A percentile compares a stretch with the other conserved stretches of the same genome.
Conservation (phyloP, 345 rosid species). For the Pistacia integerrima region DNA sequence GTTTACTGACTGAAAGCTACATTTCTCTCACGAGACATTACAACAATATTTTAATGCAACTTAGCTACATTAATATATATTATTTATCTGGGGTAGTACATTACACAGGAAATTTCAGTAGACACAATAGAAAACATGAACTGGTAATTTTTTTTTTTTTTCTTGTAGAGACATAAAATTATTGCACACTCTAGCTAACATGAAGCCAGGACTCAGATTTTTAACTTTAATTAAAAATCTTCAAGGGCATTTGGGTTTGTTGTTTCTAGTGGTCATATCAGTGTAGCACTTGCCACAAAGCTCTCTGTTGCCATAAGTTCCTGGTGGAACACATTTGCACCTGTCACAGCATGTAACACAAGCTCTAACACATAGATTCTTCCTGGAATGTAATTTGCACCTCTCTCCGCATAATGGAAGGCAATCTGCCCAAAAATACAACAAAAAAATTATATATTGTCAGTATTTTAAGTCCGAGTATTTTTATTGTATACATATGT, state of each 20-base stretch:
- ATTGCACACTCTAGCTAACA: constrained; percentile 9
- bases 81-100: too few species aligned
- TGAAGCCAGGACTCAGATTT: background rate
- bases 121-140: too few species aligned
- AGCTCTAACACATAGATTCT: constrained; percentile 66
- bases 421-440: constrained; percentile 52
- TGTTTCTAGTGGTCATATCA: constrained; percentile 69
- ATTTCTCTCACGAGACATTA: too few species aligned
- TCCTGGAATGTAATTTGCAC: constrained; percentile 76
- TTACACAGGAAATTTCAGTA: too few species aligned
- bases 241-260: constrained; percentile 78
- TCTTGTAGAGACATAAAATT: background rate
- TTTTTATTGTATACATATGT: background rate
- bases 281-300: constrained; percentile 89
- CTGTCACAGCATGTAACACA: constrained; percentile 87
- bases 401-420: constrained; percentile 64
- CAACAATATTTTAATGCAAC: too few species aligned
- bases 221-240: background rate
- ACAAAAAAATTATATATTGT: background rate
- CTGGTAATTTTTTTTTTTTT: too few species aligned
- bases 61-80: too few species aligned
- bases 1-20: too few species aligned
- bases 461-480: background rate
- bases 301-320: constrained; percentile 85
- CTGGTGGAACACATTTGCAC: constrained; percentile 97